Base-by-base conservation (phyloP, 768 basidiomycete species). In the Calocera cornea region DNA sequence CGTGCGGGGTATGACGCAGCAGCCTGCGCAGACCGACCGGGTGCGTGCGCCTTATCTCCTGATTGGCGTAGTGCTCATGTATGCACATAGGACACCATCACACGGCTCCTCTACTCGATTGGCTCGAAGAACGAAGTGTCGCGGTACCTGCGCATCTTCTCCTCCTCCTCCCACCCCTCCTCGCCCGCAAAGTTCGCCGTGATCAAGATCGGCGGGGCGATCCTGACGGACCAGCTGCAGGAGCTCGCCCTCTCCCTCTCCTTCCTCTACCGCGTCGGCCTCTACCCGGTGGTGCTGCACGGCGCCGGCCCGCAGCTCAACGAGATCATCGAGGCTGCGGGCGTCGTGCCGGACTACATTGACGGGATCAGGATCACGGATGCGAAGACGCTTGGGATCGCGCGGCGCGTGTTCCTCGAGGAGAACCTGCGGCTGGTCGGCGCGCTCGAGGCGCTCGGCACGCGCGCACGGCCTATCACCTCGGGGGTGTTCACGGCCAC, bases 321-420 rank as follows among this genome's bases (percentile, higher is more conserved):
- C 79, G 87, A 87, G 69, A 92, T 97, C 72, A 87, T 99, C 69
- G 93, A 97, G 73, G 78, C 84, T 27, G 95, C 92, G 74, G 97
- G 97, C 34, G 86, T 98, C 65, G 84, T 94, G 27, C 95, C 97
- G 0, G 94, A 97, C 78, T 98, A 97, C 78, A 93, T 90, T 70
- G 95, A 97, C 74, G 95, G 97, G 38, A 98, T 99, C 72, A 86
- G 97, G 50, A 92, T 99, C 70, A 99, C 97, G 54, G 95, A 97
- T 74, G 86, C 94, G 29, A 94, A 92, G 77, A 98, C 97, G 0
- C 87, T 99, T 19, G 85, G 89, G 69, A 87, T 98, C 68, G 97
- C 97, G 36, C 92, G 97, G 66, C 86, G 91, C 7, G 95, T 98
- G 38, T 99, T 99, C 82, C 83, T 97, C 27, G 95, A 97, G 73